A percentile compares a stretch with the other conserved stretches of the same genome.
These are phyloP conservation scores for Saccharomycopsis malanga DNA, from an alignment of 805 yeast species.

Conservation along the genomic window DNA sequence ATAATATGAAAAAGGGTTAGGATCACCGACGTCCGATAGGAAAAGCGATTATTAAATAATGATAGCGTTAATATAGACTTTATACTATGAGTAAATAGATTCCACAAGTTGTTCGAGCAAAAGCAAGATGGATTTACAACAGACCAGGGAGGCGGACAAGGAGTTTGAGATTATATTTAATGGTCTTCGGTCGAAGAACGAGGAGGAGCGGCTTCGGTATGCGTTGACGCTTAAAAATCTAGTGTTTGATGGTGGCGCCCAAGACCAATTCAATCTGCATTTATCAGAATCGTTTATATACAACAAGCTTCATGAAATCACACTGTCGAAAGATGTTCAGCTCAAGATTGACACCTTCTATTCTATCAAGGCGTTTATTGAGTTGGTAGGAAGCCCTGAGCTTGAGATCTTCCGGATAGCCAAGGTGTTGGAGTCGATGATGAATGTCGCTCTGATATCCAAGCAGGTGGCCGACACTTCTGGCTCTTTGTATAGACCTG, in stretches of 20 bases:
- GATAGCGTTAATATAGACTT: too few relatives aligned
- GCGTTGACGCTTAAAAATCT: constrained; percentile 17
- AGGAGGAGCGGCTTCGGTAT: constrained; percentile 14
- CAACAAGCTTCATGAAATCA: constrained; percentile 16
- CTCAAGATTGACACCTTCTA: constrained; percentile 15
- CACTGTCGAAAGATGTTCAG: constrained; percentile 12
- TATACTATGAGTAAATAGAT: too few relatives aligned
- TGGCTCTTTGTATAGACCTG: constrained; percentile 19
- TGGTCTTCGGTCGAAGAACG: constrained; percentile 17
- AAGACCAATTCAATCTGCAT: not conserved
- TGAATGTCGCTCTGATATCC: constrained; percentile 15
- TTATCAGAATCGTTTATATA: constrained; percentile 16
- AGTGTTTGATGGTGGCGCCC: constrained; percentile 16
- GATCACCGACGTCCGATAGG: too few relatives aligned
- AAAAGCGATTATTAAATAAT: too few relatives aligned
- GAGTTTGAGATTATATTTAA: constrained; percentile 15
- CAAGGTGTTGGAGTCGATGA: constrained; percentile 14
- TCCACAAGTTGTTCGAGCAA: too few relatives aligned
- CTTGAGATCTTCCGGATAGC: constrained; percentile 17
- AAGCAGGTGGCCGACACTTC: constrained; percentile 19
- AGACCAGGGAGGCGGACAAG: constrained; percentile 13
- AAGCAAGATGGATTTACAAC: constrained; percentile 13
- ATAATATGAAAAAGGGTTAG: too few relatives aligned
- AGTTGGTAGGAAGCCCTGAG: constrained; percentile 18
- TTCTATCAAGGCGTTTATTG: constrained; percentile 16